phyloP scores from a whole-genome alignment of 2,329 filamentous ascomycete species.

The Fusarium foetens region DNA sequence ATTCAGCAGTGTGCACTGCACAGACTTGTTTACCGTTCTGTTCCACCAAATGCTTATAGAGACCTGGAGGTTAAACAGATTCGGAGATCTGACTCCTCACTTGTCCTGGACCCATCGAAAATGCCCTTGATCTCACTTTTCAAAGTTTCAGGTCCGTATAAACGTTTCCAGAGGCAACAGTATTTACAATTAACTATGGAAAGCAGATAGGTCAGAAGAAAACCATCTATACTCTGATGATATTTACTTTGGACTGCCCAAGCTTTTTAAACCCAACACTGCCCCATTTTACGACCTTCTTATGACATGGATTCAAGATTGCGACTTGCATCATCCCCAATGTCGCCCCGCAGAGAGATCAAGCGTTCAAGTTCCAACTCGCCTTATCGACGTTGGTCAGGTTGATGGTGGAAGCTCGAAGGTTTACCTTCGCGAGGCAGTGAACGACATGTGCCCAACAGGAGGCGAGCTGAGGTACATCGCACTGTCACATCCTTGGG shows the following conservation, averaged over 20 bases:
- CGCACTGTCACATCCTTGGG: constrained; percentile 28
- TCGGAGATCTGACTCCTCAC: neutral
- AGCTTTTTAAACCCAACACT: neutral
- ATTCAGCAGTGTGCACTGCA: constrained; percentile 9
- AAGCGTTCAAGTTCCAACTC: neutral
- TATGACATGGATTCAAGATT: constrained; percentile 16
- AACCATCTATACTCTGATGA: neutral
- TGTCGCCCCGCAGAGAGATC: neutral
- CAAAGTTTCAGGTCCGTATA: neutral
- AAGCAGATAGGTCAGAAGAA: neutral
- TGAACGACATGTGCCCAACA: neutral
- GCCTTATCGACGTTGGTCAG: constrained; percentile 8
- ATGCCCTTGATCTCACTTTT: neutral
- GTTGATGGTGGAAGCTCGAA: neutral
- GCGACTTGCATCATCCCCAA: constrained; percentile 3
- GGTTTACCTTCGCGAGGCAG: neutral
- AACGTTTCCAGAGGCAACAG: neutral
- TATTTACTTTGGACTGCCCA: constrained; percentile 16
- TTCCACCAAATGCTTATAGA: neutral
- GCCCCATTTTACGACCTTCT: constrained; percentile 3
- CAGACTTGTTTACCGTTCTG: neutral
- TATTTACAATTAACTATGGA: neutral
- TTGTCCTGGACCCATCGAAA: neutral
- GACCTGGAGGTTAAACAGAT: neutral
- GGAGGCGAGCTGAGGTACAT: neutral